These are phyloP conservation scores for Trametes meyenii DNA, from an alignment of 768 basidiomycete genomes.

Conservation along the genomic window DNA sequence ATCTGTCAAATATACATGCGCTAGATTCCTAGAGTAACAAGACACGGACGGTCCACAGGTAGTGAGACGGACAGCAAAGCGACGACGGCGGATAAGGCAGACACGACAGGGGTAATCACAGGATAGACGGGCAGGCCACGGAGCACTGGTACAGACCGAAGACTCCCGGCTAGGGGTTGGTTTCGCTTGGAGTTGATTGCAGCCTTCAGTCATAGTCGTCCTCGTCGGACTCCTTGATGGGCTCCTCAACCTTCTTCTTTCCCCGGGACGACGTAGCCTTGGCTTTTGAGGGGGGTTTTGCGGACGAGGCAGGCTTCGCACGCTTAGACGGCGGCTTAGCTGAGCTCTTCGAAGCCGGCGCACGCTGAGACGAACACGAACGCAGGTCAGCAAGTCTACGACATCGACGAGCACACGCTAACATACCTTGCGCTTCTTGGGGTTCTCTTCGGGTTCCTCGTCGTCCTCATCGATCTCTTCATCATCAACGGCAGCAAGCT, in stretches of 20 bases:
- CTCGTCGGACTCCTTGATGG: slow-evolving; percentile 26
- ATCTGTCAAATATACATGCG: slow-evolving; percentile 16
- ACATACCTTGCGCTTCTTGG: slow-evolving; percentile 75
- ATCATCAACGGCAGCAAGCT: slow-evolving; percentile 43
- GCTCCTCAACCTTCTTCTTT: slow-evolving; percentile 27
- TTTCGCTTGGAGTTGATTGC: too few relatives aligned
- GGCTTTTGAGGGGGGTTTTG: slow-evolving; percentile 6
- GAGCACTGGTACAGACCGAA: background rate
- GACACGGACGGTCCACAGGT: slow-evolving; percentile 6
- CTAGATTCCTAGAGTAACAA: slow-evolving; percentile 14
- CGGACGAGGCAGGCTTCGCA: slow-evolving; percentile 26
- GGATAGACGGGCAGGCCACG: background rate
- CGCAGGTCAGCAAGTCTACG: background rate
- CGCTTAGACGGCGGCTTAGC: slow-evolving; percentile 28
- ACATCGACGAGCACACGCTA: background rate
- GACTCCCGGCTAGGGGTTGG: background rate
- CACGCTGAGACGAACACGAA: slow-evolving; percentile 19
- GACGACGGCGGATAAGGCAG: background rate
- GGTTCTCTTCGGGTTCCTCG: slow-evolving; percentile 41
- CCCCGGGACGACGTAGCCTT: slow-evolving; percentile 26
- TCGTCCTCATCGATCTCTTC: slow-evolving; percentile 51
- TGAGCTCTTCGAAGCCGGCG: slow-evolving; percentile 24
- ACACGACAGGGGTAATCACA: slow-evolving; percentile 1
- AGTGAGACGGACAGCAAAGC: slow-evolving; percentile 8
- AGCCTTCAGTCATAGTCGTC: slow-evolving; percentile 20